Evolutionary conservation across 345 rosid species (phyloP).

Genomic region (Angophora floribunda): DNA sequence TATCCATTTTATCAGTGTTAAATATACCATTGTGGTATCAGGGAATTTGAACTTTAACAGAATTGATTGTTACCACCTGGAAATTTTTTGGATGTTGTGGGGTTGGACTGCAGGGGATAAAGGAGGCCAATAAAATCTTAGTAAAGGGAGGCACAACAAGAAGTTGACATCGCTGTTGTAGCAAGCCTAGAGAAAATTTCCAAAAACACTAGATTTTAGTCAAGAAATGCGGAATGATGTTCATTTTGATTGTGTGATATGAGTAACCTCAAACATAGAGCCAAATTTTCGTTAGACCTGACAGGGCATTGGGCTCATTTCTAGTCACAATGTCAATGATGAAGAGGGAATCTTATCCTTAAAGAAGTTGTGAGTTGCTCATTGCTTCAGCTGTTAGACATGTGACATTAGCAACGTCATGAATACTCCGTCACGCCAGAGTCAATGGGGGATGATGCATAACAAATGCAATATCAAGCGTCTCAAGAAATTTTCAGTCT

Average conservation of each 20-base stretch:
- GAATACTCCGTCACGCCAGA: background rate
- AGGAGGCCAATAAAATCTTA: background rate
- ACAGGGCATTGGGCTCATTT: background rate
- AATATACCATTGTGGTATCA: background rate
- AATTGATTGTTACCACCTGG: background rate
- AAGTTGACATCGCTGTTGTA: background rate
- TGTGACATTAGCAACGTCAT: background rate
- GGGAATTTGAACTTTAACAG: background rate
- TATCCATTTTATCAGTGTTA: background rate
- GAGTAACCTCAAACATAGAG: background rate
- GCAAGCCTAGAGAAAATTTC: background rate
- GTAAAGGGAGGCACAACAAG: background rate
- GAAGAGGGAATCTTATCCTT: background rate
- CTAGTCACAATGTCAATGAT: background rate
- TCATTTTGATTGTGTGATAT: background rate
- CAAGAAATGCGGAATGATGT: background rate
- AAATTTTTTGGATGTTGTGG: background rate
- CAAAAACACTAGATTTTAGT: background rate
- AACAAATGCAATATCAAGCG: background rate
- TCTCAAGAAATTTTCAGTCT: background rate
- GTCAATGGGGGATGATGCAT: background rate
- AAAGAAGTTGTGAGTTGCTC: background rate
- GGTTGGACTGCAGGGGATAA: background rate
- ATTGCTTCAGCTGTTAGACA: background rate
- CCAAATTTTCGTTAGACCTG: background rate